Base-by-base conservation (phyloP, 2,329 filamentous ascomycete species). In the Raffaelea deltoideospora region DNA sequence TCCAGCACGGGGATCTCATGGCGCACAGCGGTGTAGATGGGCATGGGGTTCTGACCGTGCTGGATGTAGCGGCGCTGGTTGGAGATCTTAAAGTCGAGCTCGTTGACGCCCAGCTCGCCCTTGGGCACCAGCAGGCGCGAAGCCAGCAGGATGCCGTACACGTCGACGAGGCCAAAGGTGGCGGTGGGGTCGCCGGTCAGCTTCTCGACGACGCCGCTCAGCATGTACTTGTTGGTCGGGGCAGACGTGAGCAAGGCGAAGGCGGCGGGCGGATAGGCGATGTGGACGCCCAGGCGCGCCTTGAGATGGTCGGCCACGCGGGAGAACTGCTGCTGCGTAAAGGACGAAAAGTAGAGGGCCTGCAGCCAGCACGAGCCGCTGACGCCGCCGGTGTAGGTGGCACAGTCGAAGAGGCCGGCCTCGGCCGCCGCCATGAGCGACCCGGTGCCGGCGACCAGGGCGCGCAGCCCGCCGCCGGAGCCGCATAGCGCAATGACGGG, bases 311-410 rank as follows among this genome's bases (percentile, higher is more conserved):
- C 72, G 28, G 95, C 71, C 17, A 94, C 65, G 27, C 65, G 71
- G 18, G 67, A 62, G 46, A 93, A 72, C 43, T 72, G 74, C 37
- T 76, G 72, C 14, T 68, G 65, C 0, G 79, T 69, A 39, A 96
- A 68, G 1, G 84, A 83, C 0, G 84, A 88, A 50, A 90, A 77
- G 52, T 83, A 94, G 4, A 98, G 65, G 0, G 82, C 68, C 54
- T 96, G 88, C 6, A 96, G 67, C 90, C 90, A 98, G 55, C 90
- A 96, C 44, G 83, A 92, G 0, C 90, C 90, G 52, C 86, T 95
- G 34, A 98, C 90, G 1, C 90, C 90, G 5, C 88, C 85, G 1
- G 86, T 93, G 51, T 98, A 98, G 2, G 87, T 96, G 10, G 84
- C 71, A 53, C 90, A 96, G 56, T 95, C 87, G 53, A 94, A 92